Conservation (phyloP, 352 stramenopile species). For the Phytopythium aichiense region DNA sequence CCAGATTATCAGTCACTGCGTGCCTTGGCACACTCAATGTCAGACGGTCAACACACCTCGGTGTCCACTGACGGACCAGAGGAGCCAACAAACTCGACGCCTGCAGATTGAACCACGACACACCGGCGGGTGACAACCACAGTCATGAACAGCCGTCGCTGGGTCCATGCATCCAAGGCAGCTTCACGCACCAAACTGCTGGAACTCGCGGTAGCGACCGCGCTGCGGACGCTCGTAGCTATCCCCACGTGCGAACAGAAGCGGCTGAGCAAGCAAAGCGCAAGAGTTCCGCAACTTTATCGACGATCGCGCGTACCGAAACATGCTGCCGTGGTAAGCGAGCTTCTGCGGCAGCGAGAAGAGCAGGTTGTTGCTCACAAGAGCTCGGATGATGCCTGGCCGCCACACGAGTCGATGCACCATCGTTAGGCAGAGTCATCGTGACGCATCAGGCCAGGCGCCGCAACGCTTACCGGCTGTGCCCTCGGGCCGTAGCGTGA, state of each 20-base stretch:
- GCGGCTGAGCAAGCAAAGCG: not conserved
- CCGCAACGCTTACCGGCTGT: constrained; percentile 43
- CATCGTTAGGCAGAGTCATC: not conserved
- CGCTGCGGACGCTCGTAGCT: constrained; percentile 87
- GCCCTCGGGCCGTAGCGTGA: constrained; percentile 81
- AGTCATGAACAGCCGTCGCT: not conserved
- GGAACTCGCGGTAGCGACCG: constrained; percentile 84
- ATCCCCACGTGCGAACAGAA: not conserved
- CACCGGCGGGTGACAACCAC: not conserved
- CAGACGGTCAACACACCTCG: constrained; percentile 33
- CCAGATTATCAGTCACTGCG: not conserved
- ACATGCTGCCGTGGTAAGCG: constrained; percentile 86
- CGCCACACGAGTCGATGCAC: not conserved
- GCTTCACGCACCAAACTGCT: constrained; percentile 68
- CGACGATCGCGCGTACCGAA: constrained; percentile 39
- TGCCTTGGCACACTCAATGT: not conserved
- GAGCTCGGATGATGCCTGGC: constrained; percentile 64
- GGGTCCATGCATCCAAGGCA: not conserved
- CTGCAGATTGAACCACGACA: constrained; percentile 13
- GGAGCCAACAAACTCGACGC: constrained; percentile 82
- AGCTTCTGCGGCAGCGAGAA: constrained; percentile 76
- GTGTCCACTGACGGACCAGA: constrained; percentile 68
- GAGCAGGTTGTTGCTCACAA: constrained; percentile 78
- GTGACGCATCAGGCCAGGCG: not conserved
- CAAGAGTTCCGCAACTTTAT: not conserved